phyloP scores from a whole-genome alignment of 2,329 filamentous ascomycete genomes.

The Phaeosphaeriaceae sp. region DNA sequence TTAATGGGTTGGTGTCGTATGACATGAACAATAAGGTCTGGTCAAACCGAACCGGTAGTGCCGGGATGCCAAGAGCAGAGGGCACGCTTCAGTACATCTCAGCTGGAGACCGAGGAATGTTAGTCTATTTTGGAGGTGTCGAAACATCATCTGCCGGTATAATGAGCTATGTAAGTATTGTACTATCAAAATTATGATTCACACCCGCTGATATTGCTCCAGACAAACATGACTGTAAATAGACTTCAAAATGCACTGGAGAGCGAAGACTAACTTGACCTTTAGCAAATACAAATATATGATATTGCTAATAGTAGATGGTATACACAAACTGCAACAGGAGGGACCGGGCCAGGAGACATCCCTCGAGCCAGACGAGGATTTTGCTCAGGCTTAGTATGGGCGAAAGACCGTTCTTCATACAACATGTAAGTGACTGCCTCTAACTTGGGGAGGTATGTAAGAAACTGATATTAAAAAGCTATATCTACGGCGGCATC shows the following conservation, averaged over 20 bases:
- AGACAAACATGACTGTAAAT: conserved; percentile 29
- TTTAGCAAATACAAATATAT: conserved; percentile 56
- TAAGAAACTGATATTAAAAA: conserved; percentile 29
- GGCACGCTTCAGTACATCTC: conserved; percentile 65
- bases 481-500: conserved; percentile 65
- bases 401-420: conserved; percentile 63
- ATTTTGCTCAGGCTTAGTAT: conserved; percentile 66
- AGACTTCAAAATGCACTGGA: not conserved
- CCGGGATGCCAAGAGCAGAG: conserved; percentile 61
- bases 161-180: conserved; percentile 10
- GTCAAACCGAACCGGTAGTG: conserved; percentile 55
- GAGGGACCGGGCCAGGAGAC: conserved; percentile 35
- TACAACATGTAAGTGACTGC: conserved; percentile 63
- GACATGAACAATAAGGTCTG: conserved; percentile 59
- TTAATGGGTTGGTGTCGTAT: conserved; percentile 59
- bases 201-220: conserved; percentile 10
- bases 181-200: not conserved
- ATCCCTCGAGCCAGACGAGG: conserved; percentile 59
- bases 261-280: not conserved
- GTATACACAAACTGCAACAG: conserved; percentile 63
- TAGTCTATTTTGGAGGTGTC: conserved; percentile 66
- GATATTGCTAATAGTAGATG: conserved; percentile 64
- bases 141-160: conserved; percentile 15
- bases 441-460: not conserved
- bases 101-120: conserved; percentile 61